Base-by-base conservation (phyloP, 495 filamentous ascomycete genomes). In the Stereocaulon alpinum region DNA sequence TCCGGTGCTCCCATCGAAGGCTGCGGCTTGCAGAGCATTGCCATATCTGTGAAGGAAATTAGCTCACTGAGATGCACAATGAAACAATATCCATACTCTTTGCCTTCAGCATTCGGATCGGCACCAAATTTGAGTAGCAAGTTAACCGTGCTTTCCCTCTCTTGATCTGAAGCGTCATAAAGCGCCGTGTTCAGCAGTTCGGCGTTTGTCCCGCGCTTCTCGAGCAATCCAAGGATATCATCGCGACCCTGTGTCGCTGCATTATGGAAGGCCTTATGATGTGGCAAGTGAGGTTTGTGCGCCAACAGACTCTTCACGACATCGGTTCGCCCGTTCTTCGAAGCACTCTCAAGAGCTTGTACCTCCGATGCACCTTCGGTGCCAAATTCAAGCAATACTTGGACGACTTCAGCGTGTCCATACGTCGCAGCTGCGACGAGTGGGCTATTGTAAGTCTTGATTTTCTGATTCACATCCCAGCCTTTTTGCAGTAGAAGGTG, bases 11-110 rank as follows among this genome's bases (percentile, higher is more conserved):
- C 59, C 59, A 18, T 48, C 48, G 44, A 30, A 32, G 48, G 42
- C 34, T 17, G 62, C 62, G 6, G 55, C 56, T 17, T 64, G 57
- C 29, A 68, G 59, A 17, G 66, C 66, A 56, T 45, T 68, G n/a
- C 61, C 62, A 54, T 66, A 68, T 55, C 55, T 65, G 45, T 41
- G 40, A 41, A 40, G 22, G 48, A 62, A 37, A 48, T 59, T 53
- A 56, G 37, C 51, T 37, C 61, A 9, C 49, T 20, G 51, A 40
- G 18, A 7, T 20, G 45, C 37, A 56, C 6, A 4, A 29, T 5
- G 6, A 6, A 14, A 49, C 4, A 29, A 48, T 22, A 1, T 30
- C 11, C 54, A 43, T 62, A 62, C 60, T 62, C 60, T 51, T 48
- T 32, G 27, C 60, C 60, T 51, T 58, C 60, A 48, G 60, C 53